Conservation (phyloP, 129 eudicot genomes). For the Gnaphalium uliginosum region DNA sequence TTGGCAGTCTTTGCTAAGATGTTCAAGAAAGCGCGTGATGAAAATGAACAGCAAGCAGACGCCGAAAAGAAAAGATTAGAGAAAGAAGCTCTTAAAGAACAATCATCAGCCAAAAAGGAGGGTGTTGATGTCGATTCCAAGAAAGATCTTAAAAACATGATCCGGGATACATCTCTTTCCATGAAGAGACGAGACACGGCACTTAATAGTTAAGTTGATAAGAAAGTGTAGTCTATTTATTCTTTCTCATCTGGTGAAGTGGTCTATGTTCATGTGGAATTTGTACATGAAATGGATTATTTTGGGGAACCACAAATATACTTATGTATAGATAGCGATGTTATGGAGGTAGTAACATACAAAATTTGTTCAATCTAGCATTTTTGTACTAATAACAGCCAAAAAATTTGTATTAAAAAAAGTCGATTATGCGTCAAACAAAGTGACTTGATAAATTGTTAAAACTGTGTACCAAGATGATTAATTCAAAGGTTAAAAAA, state of each 20-base stretch:
- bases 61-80: conserved; percentile 93
- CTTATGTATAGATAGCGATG: conserved; percentile 28
- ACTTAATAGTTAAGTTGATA: conserved; percentile 9
- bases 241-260: conserved; percentile 7
- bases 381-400: background rate
- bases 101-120: conserved; percentile 54
- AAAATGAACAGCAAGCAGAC: conserved; percentile 82
- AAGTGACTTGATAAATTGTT: background rate
- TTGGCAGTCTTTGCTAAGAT: conserved; percentile 76
- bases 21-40: conserved; percentile 91
- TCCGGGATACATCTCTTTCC: conserved; percentile 38
- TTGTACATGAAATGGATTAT: conserved; percentile 15
- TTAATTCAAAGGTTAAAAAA: background rate
- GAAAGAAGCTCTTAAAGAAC: conserved; percentile 90
- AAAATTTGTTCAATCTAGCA: background rate
- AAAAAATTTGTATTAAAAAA: background rate
- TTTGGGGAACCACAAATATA: background rate
- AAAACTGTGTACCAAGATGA: background rate
- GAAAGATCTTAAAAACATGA: conserved; percentile 49
- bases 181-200: conserved; percentile 27
- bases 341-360: conserved; percentile 12
- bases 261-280: conserved; percentile 5
- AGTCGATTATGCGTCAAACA: background rate
- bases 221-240: background rate
- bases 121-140: conserved; percentile 43